phyloP scores from a whole-genome alignment of 768 basidiomycete species.

The Rhodotorula paludigena region DNA sequence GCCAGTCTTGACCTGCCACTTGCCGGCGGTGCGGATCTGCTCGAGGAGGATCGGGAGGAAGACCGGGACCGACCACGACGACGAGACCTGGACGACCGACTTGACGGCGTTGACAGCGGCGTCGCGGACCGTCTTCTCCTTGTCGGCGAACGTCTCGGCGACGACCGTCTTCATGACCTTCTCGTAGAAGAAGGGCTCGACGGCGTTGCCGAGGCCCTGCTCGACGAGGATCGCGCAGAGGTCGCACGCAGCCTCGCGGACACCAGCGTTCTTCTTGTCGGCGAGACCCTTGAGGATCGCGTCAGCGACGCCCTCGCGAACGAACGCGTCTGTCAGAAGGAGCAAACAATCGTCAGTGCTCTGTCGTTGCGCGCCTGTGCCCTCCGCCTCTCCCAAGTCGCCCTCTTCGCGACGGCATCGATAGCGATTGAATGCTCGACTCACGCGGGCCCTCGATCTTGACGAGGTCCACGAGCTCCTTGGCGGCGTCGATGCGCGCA shows the following conservation, averaged over 20 bases:
- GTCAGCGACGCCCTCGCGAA: slow-evolving; percentile 38
- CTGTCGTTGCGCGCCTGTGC: too few relatives aligned
- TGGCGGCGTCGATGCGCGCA: slow-evolving; percentile 37
- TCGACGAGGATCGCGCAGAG: slow-evolving; percentile 65
- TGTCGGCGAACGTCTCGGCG: slow-evolving; percentile 86
- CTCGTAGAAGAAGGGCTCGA: slow-evolving; percentile 69
- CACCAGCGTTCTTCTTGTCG: slow-evolving; percentile 84
- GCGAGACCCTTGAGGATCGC: slow-evolving; percentile 47
- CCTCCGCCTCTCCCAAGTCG: too few relatives aligned
- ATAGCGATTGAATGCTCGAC: not conserved
- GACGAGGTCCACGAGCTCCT: slow-evolving; percentile 42
- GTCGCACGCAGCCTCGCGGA: slow-evolving; percentile 74
- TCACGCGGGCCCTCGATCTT: slow-evolving; percentile 31
- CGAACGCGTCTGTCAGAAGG: slow-evolving; percentile 38
- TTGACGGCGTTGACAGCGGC: slow-evolving; percentile 76
- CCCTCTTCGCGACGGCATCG: too few relatives aligned
- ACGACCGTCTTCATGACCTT: slow-evolving; percentile 63
- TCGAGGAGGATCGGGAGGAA: slow-evolving; percentile 61
- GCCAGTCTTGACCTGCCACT: slow-evolving; percentile 94
- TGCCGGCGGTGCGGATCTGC: slow-evolving; percentile 61
- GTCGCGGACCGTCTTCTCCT: slow-evolving; percentile 80
- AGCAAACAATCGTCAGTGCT: not conserved
- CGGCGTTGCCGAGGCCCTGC: slow-evolving; percentile 58
- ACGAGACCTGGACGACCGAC: slow-evolving; percentile 72
- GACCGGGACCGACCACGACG: slow-evolving; percentile 71